These are phyloP conservation scores for Dictyophora rubrovolvata DNA, from an alignment of 768 basidiomycete genomes.

Conservation along the genomic window DNA sequence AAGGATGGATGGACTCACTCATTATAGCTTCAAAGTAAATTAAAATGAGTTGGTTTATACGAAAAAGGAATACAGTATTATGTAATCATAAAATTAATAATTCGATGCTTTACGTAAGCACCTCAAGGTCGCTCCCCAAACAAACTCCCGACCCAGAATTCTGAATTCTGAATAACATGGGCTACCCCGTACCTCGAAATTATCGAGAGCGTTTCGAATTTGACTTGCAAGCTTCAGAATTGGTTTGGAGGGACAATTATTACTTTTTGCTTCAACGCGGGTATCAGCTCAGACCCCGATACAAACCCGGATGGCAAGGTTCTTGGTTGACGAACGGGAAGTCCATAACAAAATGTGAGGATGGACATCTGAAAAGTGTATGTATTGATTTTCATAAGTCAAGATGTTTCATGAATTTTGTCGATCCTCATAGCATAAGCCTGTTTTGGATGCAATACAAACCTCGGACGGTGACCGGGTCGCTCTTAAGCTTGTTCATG, in stretches of 20 bases:
- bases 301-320: slow-evolving; percentile 23
- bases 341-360: slow-evolving; percentile 1
- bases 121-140: too few species aligned
- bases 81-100: too few species aligned
- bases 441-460: slow-evolving; percentile 3
- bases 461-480: slow-evolving; percentile 4
- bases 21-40: too few species aligned
- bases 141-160: too few species aligned
- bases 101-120: too few species aligned
- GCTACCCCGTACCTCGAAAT: too few species aligned
- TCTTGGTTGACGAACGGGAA: slow-evolving; percentile 21
- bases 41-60: too few species aligned
- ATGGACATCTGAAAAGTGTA: background rate
- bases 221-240: background rate
- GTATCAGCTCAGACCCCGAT: slow-evolving; percentile 26
- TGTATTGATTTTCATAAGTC: background rate
- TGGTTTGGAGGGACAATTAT: slow-evolving; percentile 19
- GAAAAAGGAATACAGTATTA: too few species aligned
- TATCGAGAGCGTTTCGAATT: too few species aligned
- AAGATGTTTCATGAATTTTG: too few species aligned
- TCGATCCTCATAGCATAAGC: background rate
- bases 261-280: slow-evolving; percentile 22
- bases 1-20: too few species aligned
- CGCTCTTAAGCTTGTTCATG: slow-evolving; percentile 14
- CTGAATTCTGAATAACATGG: too few species aligned